Evolutionary conservation across 768 basidiomycete species (phyloP).

Genomic region (Suillus ampliporus): DNA sequence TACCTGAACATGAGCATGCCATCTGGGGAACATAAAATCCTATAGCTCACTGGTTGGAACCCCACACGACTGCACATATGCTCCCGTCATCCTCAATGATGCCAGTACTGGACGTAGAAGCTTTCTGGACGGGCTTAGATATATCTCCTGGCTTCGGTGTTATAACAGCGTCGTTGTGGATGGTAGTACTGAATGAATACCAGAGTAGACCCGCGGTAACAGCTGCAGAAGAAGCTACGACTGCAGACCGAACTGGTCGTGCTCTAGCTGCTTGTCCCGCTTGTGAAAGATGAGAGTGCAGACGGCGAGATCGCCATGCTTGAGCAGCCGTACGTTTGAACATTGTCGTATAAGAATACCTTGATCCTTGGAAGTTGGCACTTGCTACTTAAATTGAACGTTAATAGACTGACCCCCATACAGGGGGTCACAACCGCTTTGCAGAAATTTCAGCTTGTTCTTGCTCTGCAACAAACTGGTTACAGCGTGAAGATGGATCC

Average conservation of each 20-base stretch:
- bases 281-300: slow-evolving; percentile 31
- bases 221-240: slow-evolving; percentile 36
- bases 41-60: slow-evolving; percentile 67
- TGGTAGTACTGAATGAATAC: slow-evolving; percentile 40
- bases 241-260: slow-evolving; percentile 21
- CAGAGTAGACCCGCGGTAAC: slow-evolving; percentile 45
- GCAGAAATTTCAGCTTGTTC: not conserved
- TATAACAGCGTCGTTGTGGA: slow-evolving; percentile 42
- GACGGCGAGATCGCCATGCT: slow-evolving; percentile 5
- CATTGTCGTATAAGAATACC: slow-evolving; percentile 17
- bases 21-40: not conserved
- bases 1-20: slow-evolving; percentile 42
- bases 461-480: not conserved
- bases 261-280: slow-evolving; percentile 27
- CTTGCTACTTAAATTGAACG: not conserved
- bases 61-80: slow-evolving; percentile 70
- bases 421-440: slow-evolving; percentile 9
- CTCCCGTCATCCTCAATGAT: slow-evolving; percentile 27
- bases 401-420: not conserved
- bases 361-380: too few species aligned
- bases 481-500: slow-evolving; percentile 30
- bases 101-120: slow-evolving; percentile 26
- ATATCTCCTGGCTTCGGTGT: slow-evolving; percentile 13
- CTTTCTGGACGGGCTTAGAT: slow-evolving; percentile 5
- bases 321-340: slow-evolving; percentile 14